Percentiles rank a stretch among this genome's conserved stretches.
phyloP scores from a whole-genome alignment of 768 basidiomycete genomes.

The Tephrocybe sp. region DNA sequence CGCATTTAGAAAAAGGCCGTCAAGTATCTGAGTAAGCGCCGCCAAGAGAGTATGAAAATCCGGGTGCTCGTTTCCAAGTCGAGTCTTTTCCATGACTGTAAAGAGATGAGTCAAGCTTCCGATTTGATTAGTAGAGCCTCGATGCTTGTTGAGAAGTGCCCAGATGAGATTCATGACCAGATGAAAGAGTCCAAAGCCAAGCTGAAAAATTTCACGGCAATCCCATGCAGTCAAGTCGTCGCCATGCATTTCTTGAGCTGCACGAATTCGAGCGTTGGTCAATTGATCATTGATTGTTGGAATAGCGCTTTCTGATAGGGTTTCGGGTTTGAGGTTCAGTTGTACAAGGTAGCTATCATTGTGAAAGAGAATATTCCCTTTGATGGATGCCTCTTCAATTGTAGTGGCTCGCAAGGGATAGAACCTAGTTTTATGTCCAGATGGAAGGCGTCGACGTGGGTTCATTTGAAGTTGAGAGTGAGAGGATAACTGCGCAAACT shows the following conservation, averaged over 20 bases:
- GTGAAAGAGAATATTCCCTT: slow-evolving; percentile 26
- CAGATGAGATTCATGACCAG: slow-evolving; percentile 32
- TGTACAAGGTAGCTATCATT: slow-evolving; percentile 20
- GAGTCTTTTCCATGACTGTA: slow-evolving; percentile 26
- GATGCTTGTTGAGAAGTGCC: slow-evolving; percentile 26
- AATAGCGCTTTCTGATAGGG: slow-evolving; percentile 17
- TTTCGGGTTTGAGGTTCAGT: background rate
- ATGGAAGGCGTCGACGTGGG: slow-evolving; percentile 16
- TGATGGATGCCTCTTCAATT: slow-evolving; percentile 29
- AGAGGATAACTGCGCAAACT: background rate
- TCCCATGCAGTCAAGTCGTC: slow-evolving; percentile 22
- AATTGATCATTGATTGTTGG: slow-evolving; percentile 28
- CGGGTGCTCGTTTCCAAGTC: slow-evolving; percentile 28
- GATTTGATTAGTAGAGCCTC: slow-evolving; percentile 19
- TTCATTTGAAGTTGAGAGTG: slow-evolving; percentile 15
- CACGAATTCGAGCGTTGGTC: slow-evolving; percentile 24
- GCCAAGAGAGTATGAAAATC: slow-evolving; percentile 31
- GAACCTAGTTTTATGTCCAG: slow-evolving; percentile 22
- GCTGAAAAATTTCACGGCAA: slow-evolving; percentile 12
- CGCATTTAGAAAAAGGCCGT: slow-evolving; percentile 29
- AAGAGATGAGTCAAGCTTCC: slow-evolving; percentile 31
- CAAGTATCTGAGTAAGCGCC: slow-evolving; percentile 28
- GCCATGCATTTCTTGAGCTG: slow-evolving; percentile 12
- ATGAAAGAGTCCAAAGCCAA: slow-evolving; percentile 31
- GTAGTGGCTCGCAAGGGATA: slow-evolving; percentile 22